phyloP scores from a whole-genome alignment of 139 green algal species.

The Prasinococcaceae sp. region DNA sequence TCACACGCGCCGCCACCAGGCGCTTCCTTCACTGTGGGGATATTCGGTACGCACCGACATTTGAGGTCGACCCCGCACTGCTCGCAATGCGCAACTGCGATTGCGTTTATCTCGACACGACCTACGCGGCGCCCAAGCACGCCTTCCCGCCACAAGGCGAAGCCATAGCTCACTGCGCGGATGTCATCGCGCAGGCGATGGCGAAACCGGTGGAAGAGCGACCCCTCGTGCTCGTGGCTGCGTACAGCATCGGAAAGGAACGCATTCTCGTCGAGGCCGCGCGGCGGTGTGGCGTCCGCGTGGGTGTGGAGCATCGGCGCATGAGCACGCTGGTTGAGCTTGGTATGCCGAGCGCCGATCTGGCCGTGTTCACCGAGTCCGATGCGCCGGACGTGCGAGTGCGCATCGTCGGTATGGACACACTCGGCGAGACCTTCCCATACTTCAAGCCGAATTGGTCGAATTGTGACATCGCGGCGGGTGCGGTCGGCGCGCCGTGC shows the following conservation, averaged over 20 bases:
- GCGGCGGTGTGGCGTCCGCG: conserved; percentile 6
- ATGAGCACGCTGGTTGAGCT: background rate
- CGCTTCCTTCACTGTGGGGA: background rate
- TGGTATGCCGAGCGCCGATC: background rate
- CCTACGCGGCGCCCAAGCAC: conserved; percentile 22
- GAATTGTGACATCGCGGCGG: conserved; percentile 39
- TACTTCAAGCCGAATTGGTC: conserved; percentile 83
- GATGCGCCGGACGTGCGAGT: conserved; percentile 1
- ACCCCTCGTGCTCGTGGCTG: conserved; percentile 21
- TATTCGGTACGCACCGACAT: background rate
- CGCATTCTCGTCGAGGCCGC: conserved; percentile 17
- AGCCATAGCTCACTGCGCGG: conserved; percentile 17
- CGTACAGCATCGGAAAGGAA: conserved; percentile 29
- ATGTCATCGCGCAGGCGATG: background rate
- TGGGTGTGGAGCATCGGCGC: conserved; percentile 6
- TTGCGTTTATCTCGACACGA: conserved; percentile 15
- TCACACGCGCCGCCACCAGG: too few species aligned
- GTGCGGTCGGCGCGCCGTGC: background rate
- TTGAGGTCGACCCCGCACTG: background rate
- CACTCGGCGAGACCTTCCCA: conserved; percentile 41
- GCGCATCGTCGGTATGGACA: conserved; percentile 20
- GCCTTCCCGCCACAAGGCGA: conserved; percentile 21
- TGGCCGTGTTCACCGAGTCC: background rate
- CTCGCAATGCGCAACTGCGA: background rate
- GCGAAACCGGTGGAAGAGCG: background rate